Conservation (phyloP, 2,329 filamentous ascomycete species). For the Trichoderma endophyticum region DNA sequence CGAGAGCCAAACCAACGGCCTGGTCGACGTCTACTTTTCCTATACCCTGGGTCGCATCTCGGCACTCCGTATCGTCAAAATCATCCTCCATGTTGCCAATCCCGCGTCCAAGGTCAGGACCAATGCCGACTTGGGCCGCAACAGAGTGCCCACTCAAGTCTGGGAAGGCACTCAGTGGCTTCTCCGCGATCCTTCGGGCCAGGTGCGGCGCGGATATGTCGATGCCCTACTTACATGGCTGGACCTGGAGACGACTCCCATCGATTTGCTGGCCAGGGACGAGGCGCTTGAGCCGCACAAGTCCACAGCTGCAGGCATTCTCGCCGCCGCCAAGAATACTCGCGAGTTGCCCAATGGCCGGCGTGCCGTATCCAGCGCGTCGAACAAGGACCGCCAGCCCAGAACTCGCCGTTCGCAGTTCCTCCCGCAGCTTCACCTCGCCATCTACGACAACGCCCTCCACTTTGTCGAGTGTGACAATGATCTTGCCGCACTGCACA, state of each 20-base stretch:
- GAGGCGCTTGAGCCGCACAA: constrained; percentile 48
- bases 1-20: constrained; percentile 42
- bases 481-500: constrained; percentile 73
- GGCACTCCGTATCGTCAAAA: constrained; percentile 76
- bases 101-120: constrained; percentile 56
- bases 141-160: constrained; percentile 71
- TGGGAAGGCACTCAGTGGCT: constrained; percentile 99
- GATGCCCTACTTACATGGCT: constrained; percentile 85
- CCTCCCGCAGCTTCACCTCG: constrained; percentile 76
- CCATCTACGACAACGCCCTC: constrained; percentile 83
- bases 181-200: constrained; percentile 71
- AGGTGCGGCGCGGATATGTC: constrained; percentile 79
- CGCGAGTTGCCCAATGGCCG: constrained; percentile 48
- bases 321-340: constrained; percentile 34
- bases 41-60: constrained; percentile 55
- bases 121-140: constrained; percentile 65
- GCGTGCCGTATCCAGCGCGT: constrained; percentile 67
- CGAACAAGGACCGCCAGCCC: constrained; percentile 53
- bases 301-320: constrained; percentile 28
- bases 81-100: constrained; percentile 79
- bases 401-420: constrained; percentile 63
- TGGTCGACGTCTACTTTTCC: constrained; percentile 50
- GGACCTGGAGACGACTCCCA: constrained; percentile 68
- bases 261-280: constrained; percentile 61
- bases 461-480: constrained; percentile 69